Evolutionary conservation across 371 early-diverging fungal genomes (phyloP).

Genomic region (Paraphysoderma sedebokerense): DNA sequence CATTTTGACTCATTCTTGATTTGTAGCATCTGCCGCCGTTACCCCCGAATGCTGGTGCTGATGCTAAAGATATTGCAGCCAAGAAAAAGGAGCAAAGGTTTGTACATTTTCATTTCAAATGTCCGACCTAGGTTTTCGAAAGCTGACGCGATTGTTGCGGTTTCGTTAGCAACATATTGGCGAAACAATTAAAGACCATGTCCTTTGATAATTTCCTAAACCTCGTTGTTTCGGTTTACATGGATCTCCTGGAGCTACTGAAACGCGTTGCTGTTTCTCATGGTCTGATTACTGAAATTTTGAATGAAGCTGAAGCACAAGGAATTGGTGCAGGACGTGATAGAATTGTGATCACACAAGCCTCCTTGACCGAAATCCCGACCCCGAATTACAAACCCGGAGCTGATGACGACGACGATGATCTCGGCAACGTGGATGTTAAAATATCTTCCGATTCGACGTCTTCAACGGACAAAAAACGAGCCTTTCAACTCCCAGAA

Average conservation of each 20-base stretch:
- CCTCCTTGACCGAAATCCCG: not conserved
- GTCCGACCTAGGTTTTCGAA: no score
- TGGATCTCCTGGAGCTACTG: constrained; percentile 38
- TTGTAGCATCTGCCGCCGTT: constrained; percentile 23
- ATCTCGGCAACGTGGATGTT: no score
- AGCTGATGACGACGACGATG: constrained; percentile 19
- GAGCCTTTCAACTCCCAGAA: no score
- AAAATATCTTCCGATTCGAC: constrained; percentile 15
- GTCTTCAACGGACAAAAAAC: no score
- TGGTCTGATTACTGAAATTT: constrained; percentile 23
- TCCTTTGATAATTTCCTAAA: constrained; percentile 64
- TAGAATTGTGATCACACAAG: not conserved
- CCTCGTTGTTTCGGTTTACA: constrained; percentile 48
- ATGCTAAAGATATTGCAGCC: constrained; percentile 4
- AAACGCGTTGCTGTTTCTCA: constrained; percentile 42
- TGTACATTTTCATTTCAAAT: not conserved
- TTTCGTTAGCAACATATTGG: no score
- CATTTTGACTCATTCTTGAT: not conserved
- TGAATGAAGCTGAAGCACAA: constrained; percentile 27
- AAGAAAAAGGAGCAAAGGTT: constrained; percentile 28
- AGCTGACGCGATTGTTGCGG: no score
- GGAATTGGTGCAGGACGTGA: constrained; percentile 10
- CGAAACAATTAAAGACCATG: constrained; percentile 42
- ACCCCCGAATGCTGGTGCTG: constrained; percentile 5
- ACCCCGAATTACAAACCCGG: not conserved